These are phyloP conservation scores for Triticum timopheevii DNA, from an alignment of 176 grass and related monocot species.

Conservation along the genomic window DNA sequence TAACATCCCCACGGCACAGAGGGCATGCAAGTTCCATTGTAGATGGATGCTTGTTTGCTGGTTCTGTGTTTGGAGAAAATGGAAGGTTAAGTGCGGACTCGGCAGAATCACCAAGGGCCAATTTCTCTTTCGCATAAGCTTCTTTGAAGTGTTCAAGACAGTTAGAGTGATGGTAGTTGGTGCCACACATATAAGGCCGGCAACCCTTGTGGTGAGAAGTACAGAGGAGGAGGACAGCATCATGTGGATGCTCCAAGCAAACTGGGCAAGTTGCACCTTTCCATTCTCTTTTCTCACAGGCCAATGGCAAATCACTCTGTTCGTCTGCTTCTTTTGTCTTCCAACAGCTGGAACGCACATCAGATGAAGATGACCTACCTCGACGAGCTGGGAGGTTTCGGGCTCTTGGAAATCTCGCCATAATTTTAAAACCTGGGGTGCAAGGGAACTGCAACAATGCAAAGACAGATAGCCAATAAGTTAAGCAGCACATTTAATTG, in stretches of 20 bases:
- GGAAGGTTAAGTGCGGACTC: slow-evolving; percentile 27
- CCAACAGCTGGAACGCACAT: slow-evolving; percentile 26
- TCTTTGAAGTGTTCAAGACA: slow-evolving; percentile 90
- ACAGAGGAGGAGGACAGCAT: slow-evolving; percentile 95
- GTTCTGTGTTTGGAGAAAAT: slow-evolving; percentile 12
- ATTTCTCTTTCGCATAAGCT: slow-evolving; percentile 62
- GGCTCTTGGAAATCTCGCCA: slow-evolving; percentile 51
- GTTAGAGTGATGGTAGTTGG: slow-evolving; percentile 77
- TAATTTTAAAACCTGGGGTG: slow-evolving; percentile 32
- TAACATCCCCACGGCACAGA: slow-evolving; percentile 82
- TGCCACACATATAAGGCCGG: slow-evolving; percentile 95
- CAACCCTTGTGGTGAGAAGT: slow-evolving; percentile 93
- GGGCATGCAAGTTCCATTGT: slow-evolving; percentile 73
- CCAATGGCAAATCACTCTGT: slow-evolving; percentile 36
- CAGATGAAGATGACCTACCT: slow-evolving; percentile 42
- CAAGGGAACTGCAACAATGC: slow-evolving; percentile 23
- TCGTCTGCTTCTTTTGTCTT: slow-evolving; percentile 30
- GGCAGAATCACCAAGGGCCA: slow-evolving; percentile 1
- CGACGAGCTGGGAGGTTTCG: slow-evolving; percentile 41
- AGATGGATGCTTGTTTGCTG: slow-evolving; percentile 39
- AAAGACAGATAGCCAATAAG: slow-evolving; percentile 11
- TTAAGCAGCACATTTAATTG: not conserved
- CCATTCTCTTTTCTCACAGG: slow-evolving; percentile 77
- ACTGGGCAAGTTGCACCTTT: slow-evolving; percentile 81
- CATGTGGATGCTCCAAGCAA: slow-evolving; percentile 90